Conservation (phyloP, 345 rosid genomes). For the Cardiospermum halicacabum region DNA sequence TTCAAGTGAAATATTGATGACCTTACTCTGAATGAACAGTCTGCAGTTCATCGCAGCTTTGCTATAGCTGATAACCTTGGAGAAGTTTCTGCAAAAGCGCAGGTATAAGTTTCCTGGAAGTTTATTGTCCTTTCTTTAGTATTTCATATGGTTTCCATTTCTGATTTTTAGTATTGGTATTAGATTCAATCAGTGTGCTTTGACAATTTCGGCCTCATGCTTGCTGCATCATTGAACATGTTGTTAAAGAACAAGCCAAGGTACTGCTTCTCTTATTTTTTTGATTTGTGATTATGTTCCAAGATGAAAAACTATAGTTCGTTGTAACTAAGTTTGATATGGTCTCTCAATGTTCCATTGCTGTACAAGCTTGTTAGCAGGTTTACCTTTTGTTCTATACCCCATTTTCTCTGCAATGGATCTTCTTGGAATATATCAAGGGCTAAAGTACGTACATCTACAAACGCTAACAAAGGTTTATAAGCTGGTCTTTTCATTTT, state of each 20-base stretch:
- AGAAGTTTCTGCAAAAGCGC: constrained; percentile 92
- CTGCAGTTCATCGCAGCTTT: constrained; percentile 86
- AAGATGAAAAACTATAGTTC: background rate
- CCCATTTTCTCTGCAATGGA: constrained; percentile 79
- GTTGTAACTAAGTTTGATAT: constrained; percentile 4
- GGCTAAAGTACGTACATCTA: constrained; percentile 73
- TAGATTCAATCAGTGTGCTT: constrained; percentile 77
- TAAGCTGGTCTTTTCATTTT: background rate
- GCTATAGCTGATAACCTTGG: constrained; percentile 92
- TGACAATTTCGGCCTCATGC: constrained; percentile 65
- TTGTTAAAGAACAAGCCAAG: constrained; percentile 56
- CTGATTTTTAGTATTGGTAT: constrained; percentile 22
- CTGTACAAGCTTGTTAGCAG: constrained; percentile 49
- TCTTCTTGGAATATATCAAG: constrained; percentile 80
- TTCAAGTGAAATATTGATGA: background rate
- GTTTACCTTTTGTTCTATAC: constrained; percentile 65
- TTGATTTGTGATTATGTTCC: background rate
- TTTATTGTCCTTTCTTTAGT: background rate
- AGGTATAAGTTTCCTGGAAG: constrained; percentile 34
- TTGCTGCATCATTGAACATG: constrained; percentile 57
- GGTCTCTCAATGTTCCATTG: constrained; percentile 22
- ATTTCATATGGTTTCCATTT: background rate
- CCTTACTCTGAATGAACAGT: constrained; percentile 28
- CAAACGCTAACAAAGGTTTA: constrained; percentile 84
- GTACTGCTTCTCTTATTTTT: constrained; percentile 25